These are phyloP conservation scores for Spatholobus suberectus DNA, from an alignment of 306 rosid species.

Conservation along the genomic window DNA sequence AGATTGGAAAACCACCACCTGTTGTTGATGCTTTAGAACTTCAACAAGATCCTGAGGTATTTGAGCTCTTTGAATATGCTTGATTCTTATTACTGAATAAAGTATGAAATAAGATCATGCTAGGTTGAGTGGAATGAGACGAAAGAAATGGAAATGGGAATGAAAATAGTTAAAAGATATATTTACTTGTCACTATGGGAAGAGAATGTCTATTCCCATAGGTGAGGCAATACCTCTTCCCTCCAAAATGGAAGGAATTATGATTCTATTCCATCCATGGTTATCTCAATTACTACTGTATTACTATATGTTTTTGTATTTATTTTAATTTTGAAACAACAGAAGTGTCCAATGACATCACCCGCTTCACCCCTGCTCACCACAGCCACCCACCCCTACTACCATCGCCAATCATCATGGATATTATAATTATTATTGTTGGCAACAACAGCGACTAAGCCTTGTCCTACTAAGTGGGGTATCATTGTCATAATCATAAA, in stretches of 20 bases:
- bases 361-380: not conserved
- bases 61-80: constrained; percentile 26
- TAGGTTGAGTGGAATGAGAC: not conserved
- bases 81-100: constrained; percentile 27
- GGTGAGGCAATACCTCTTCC: too few relatives aligned
- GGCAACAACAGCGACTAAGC: not conserved
- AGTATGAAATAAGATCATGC: not conserved
- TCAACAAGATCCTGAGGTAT: constrained; percentile 75
- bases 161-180: not conserved
- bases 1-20: constrained; percentile 71
- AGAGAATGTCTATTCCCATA: not conserved
- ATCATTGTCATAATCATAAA: not conserved
- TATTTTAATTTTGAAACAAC: too few relatives aligned
- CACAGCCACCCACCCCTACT: not conserved
- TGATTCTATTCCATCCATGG: not conserved
- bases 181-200: not conserved
- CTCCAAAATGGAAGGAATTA: not conserved
- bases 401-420: not conserved
- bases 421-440: too few relatives aligned
- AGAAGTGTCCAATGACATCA: not conserved
- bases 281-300: not conserved
- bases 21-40: constrained; percentile 80
- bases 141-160: not conserved
- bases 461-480: not conserved
- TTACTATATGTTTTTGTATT: not conserved